Evolutionary conservation across 2,329 filamentous ascomycete genomes (phyloP), one percentile per base, ranked within the genome.

Genomic region (Beauveria sp.): DNA sequence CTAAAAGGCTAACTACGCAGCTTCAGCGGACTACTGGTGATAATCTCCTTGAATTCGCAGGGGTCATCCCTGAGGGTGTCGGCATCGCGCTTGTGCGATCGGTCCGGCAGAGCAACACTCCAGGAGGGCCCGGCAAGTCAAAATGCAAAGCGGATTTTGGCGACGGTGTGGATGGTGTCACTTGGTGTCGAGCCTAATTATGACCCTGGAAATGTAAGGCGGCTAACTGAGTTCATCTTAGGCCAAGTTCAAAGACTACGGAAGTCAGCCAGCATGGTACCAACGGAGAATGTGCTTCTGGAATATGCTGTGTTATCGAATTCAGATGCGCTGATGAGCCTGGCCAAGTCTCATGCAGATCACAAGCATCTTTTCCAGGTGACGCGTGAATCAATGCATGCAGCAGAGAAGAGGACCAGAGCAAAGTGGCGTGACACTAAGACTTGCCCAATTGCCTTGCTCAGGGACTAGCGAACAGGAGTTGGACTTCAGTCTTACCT

Each of bases 251-350:
- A 96, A 76, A 84, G 88, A 66, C 79, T 96, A 65, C 85, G 93
- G 66, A 96, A 96, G 83, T 92, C 92, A 78, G 91, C 91, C 3
- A 89, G 90, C 1, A 80, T 96, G 55, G 84, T 90, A 63, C 85
- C 90, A 1, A 96, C 91, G 0, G 92, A 96, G 70, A 91, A 96
- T 70, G 86, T 96, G 63, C 88, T 87, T 75, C 93, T 96, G 87
- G 87, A 93, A 73, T 96, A 95, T 76, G 81, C 81, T 62, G 84
- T 96, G 7, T 77, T 93, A 42, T 81, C 83, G n/a, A 90, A 95
- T 71, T 87, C 89, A 0, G 87, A 91, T 3, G 81, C 82, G 46
- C 81, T 90, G 62, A 87, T 90, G 62, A 87, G 87, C 10, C 74
- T 93, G 18, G 52, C 22, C 22, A 82, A 80, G 62, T 78, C 81